Evolutionary conservation across 345 rosid genomes (phyloP).

Genomic region (Passiflora organensis): DNA sequence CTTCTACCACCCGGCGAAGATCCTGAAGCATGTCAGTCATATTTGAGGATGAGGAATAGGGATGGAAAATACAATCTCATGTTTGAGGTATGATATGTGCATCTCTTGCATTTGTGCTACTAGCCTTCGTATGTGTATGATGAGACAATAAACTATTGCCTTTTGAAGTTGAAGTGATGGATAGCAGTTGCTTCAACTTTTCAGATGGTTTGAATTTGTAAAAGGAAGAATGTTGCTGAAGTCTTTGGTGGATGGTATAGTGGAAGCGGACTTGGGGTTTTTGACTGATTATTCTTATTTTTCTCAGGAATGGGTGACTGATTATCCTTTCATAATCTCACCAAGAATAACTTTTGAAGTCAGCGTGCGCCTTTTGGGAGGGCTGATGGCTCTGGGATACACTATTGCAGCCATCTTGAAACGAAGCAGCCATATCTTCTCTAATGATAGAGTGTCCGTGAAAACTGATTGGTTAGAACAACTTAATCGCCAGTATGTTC

Average conservation of each 20-base stretch:
- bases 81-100: constrained; percentile 68
- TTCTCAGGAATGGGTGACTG: constrained; percentile 98
- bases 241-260: not conserved
- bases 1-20: constrained; percentile 99
- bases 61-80: constrained; percentile 98
- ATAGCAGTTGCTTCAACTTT: too few relatives aligned
- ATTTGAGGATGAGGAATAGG: constrained; percentile 96
- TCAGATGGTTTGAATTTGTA: not conserved
- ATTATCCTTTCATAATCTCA: constrained; percentile 91
- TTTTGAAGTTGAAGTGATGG: too few relatives aligned
- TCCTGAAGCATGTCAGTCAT: constrained; percentile 99
- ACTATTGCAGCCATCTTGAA: constrained; percentile 89
- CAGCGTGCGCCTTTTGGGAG: constrained; percentile 92
- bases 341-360: constrained; percentile 98
- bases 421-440: constrained; percentile 86
- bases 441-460: constrained; percentile 61
- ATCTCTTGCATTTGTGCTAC: too few relatives aligned
- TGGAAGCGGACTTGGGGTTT: constrained; percentile 9
- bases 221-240: constrained; percentile 4
- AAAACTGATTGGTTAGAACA: constrained; percentile 98
- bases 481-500: constrained; percentile 81
- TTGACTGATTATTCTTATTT: constrained; percentile 15
- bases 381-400: constrained; percentile 96
- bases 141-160: too few relatives aligned
- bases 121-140: too few relatives aligned